These are phyloP conservation scores for Oryza coarctata DNA, from an alignment of 176 grass and related monocot genomes.

Conservation along the genomic window DNA sequence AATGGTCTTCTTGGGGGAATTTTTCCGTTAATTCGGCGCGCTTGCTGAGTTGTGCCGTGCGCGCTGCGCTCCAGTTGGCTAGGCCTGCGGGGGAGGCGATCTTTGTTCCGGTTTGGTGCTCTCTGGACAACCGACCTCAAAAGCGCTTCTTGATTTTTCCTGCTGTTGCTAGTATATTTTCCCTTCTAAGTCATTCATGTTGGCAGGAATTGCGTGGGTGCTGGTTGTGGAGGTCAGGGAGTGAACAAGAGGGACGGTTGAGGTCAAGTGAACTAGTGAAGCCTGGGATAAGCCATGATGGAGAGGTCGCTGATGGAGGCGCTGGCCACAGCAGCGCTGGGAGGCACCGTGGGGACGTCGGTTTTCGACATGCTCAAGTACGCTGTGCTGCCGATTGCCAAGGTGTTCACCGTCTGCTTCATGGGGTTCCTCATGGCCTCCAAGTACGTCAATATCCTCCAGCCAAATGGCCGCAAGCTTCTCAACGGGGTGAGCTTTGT, in stretches of 20 bases:
- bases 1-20: not conserved
- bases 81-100: not conserved
- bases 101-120: not conserved
- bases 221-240: not conserved
- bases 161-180: slow-evolving; percentile 15
- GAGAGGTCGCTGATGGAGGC: slow-evolving; percentile 72
- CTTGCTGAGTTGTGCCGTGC: not conserved
- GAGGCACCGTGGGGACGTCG: slow-evolving; percentile 52
- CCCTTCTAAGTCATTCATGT: slow-evolving; percentile 20
- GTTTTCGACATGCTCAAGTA: slow-evolving; percentile 75
- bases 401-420: slow-evolving; percentile 98
- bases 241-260: not conserved
- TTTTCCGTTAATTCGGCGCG: slow-evolving; percentile 9
- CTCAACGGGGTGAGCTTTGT: slow-evolving; percentile 80
- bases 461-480: slow-evolving; percentile 86
- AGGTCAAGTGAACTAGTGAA: not conserved
- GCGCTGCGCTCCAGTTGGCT: not conserved
- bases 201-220: slow-evolving; percentile 22
- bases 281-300: slow-evolving; percentile 36
- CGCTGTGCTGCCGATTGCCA: slow-evolving; percentile 85
- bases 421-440: slow-evolving; percentile 98
- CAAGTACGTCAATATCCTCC: slow-evolving; percentile 90
- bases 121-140: not conserved
- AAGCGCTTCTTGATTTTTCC: slow-evolving; percentile 37
- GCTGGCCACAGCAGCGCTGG: slow-evolving; percentile 51